Base-by-base conservation (phyloP, 2,329 filamentous ascomycete genomes). In the Thielaviopsis cerberus region DNA sequence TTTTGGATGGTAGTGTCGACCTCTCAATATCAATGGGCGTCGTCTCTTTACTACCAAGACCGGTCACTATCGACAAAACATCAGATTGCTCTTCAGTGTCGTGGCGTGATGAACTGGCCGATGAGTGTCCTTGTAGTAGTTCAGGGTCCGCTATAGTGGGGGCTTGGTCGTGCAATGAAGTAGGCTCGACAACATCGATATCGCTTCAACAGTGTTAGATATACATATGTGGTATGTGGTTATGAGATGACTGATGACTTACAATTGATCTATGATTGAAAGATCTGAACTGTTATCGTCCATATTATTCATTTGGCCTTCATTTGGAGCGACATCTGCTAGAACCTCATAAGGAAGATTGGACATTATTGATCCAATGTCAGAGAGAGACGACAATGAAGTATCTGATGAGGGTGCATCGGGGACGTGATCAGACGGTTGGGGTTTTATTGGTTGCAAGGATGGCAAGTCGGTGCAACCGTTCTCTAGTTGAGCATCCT, bases 31-130 rank as follows among this genome's bases (percentile, higher is more conserved):
- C 78, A 59, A 76, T 69, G 52, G 79, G 80, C 51, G 80, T 83
- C 54, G 80, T 83, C 61, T 78, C 79, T 69, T 83, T 81, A 68
- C 81, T 84, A 62, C 79, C 82, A 45, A 72, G 66, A 4, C 74
- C 75, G 7, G 77, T 76, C n/a, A 73, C 72, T 20, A 71, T 69
- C 24, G 79, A 81, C 54, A 77, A 77, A 25, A 76, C 66, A 52
- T 81, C 78, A 55, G 79, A 81, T 25, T 73, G 68, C 58, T 82
- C 78, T 61, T 78, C 77, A 30, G 75, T 62, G 59, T 68, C 70
- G 20, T 76, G 77, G 22, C 75, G 69, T n/a, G 78, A 78, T 23
- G 59, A 54, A n/a, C 45, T 56, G 11, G 53, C 53, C 3, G 59
- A 58, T 30, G 55, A 57, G 23, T 30, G 53, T 41, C 17, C n/a